Conservation (phyloP, 1,139 yeast genomes). For the Kazachstania sp. region DNA sequence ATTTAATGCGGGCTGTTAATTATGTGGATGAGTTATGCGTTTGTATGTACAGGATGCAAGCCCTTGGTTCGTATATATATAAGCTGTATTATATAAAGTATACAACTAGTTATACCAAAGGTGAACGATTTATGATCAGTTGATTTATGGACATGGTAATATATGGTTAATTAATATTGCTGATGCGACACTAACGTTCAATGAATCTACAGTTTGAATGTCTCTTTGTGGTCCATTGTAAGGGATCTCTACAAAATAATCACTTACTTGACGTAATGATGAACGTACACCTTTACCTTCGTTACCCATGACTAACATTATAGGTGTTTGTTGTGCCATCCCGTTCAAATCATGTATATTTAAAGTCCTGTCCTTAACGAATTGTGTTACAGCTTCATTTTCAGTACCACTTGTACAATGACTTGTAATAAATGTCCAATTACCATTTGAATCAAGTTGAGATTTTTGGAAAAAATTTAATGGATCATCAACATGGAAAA, state of each 20-base stretch:
- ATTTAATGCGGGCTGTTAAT: no score
- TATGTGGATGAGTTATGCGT: no score
- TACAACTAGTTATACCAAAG: no score
- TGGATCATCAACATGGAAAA: slow-evolving; percentile 52
- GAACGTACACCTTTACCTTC: slow-evolving; percentile 80
- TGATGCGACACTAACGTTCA: slow-evolving; percentile 86
- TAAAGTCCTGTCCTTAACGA: slow-evolving; percentile 32
- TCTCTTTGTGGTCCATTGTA: slow-evolving; percentile 24
- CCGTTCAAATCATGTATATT: slow-evolving; percentile 38
- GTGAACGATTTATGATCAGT: no score
- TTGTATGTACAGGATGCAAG: background rate
- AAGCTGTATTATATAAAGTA: no score
- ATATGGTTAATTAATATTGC: slow-evolving; percentile 40
- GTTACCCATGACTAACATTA: slow-evolving; percentile 68
- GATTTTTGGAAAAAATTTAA: slow-evolving; percentile 53
- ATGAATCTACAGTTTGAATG: slow-evolving; percentile 52
- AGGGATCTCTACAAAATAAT: slow-evolving; percentile 52
- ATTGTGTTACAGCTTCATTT: slow-evolving; percentile 5
- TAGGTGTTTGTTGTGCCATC: slow-evolving; percentile 45
- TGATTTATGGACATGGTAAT: slow-evolving; percentile 4
- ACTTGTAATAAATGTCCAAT: slow-evolving; percentile 73
- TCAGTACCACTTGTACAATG: slow-evolving; percentile 7
- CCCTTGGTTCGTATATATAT: no score
- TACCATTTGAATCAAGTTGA: slow-evolving; percentile 34
- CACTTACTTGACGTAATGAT: slow-evolving; percentile 54